Conservation (phyloP, 257 asterid genomes). For the Solanum chiquidenum region DNA sequence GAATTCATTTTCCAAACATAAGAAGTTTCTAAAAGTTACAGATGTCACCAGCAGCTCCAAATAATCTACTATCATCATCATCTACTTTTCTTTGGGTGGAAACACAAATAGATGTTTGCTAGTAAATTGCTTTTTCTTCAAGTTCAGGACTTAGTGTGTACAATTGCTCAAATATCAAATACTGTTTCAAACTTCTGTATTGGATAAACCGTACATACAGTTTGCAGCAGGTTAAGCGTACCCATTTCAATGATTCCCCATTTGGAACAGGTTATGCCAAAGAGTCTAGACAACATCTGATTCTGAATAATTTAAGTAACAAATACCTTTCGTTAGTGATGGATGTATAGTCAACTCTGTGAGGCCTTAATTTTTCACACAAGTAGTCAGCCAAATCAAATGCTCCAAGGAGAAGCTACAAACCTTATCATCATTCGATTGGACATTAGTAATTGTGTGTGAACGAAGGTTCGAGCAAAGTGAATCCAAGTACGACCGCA, state of each 20-base stretch:
- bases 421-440: constrained; percentile 97
- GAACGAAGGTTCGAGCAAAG: constrained; percentile 83
- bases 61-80: neutral
- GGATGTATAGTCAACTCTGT: neutral
- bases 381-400: neutral
- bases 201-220: neutral
- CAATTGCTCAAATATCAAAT: neutral
- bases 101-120: neutral
- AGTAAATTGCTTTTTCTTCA: neutral
- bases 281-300: neutral
- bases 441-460: constrained; percentile 96
- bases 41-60: neutral
- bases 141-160: neutral
- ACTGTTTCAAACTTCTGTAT: neutral
- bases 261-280: neutral
- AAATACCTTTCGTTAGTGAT: neutral
- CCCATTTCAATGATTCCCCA: neutral
- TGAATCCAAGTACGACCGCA: constrained; percentile 74
- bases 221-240: neutral
- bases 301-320: neutral
- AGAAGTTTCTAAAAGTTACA: neutral
- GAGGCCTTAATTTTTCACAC: neutral
- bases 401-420: constrained; percentile 3
- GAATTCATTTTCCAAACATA: neutral
- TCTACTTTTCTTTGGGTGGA: neutral